These are phyloP conservation scores for Candida nonsorbophila DNA, from an alignment of 805 yeast species.

Conservation along the genomic window DNA sequence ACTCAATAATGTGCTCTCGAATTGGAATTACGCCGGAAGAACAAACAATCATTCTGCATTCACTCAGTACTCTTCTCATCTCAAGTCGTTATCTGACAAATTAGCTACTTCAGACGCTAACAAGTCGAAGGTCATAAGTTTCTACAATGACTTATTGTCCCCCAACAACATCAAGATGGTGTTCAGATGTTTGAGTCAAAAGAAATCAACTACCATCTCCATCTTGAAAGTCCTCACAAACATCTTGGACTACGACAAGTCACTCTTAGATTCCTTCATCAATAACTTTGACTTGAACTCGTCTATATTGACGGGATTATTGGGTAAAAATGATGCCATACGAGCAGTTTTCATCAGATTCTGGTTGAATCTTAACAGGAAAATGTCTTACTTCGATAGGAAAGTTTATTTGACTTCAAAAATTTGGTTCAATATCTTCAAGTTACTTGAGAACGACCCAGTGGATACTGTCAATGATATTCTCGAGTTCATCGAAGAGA, in stretches of 20 bases:
- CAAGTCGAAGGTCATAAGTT: slow-evolving; percentile 1
- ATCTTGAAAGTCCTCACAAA: slow-evolving; percentile 51
- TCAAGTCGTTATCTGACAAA: slow-evolving; percentile 2
- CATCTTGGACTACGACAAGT: slow-evolving; percentile 5
- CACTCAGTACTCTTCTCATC: slow-evolving; percentile 1
- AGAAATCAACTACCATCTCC: slow-evolving; percentile 60
- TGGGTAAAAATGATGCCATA: slow-evolving; percentile 48
- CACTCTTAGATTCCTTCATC: slow-evolving; percentile 45
- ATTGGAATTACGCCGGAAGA: slow-evolving; percentile 6
- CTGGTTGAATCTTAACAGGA: slow-evolving; percentile 48
- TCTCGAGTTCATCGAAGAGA: slow-evolving; percentile 42
- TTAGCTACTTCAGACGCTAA: not conserved
- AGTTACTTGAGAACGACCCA: slow-evolving; percentile 55
- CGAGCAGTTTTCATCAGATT: slow-evolving; percentile 58
- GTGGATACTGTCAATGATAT: slow-evolving; percentile 26
- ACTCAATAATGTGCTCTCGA: not conserved
- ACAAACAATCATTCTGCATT: slow-evolving; percentile 4
- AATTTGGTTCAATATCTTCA: slow-evolving; percentile 64
- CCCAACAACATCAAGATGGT: slow-evolving; percentile 54
- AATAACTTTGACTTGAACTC: slow-evolving; percentile 65
- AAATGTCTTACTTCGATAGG: slow-evolving; percentile 51
- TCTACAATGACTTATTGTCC: slow-evolving; percentile 48
- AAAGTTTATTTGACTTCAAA: slow-evolving; percentile 55
- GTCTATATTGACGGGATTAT: slow-evolving; percentile 55
- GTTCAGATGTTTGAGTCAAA: slow-evolving; percentile 59